Percentiles rank a stretch among this genome's conserved stretches.
These are phyloP conservation scores for Diplosphaera chodatii DNA, from an alignment of 139 green algal species.

Conservation along the genomic window DNA sequence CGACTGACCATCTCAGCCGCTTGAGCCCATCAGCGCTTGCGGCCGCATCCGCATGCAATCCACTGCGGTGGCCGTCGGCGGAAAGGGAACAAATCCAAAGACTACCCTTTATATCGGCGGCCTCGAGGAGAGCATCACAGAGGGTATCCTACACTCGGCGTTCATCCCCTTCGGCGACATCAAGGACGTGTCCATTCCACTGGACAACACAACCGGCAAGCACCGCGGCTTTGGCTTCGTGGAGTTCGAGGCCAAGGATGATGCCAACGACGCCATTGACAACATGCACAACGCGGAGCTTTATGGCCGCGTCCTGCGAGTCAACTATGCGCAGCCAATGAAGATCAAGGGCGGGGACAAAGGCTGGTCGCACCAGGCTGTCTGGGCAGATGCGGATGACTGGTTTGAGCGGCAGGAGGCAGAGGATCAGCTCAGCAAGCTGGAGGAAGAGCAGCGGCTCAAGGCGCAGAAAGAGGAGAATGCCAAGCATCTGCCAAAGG, in stretches of 20 bases:
- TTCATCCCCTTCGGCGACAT: constrained; percentile 98
- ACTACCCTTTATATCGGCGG: constrained; percentile 89
- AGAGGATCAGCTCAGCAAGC: constrained; percentile 50
- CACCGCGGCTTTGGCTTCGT: constrained; percentile 94
- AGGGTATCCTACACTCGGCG: constrained; percentile 79
- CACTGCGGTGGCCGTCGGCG: constrained; percentile 36
- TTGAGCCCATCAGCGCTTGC: too few relatives aligned
- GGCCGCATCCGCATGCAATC: neutral
- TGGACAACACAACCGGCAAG: constrained; percentile 81
- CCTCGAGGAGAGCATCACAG: constrained; percentile 85
- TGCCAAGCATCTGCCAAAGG: constrained; percentile 8
- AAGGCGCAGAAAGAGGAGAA: constrained; percentile 9
- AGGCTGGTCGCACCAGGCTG: constrained; percentile 60
- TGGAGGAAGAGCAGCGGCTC: constrained; percentile 30
- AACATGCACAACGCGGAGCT: constrained; percentile 96
- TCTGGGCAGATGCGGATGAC: constrained; percentile 66
- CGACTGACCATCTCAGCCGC: too few relatives aligned
- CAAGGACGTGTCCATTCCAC: constrained; percentile 90
- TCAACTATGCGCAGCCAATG: constrained; percentile 87
- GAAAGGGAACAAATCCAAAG: constrained; percentile 80
- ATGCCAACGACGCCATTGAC: constrained; percentile 86
- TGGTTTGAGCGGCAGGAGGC: constrained; percentile 52
- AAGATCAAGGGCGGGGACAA: constrained; percentile 92
- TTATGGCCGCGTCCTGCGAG: constrained; percentile 59
- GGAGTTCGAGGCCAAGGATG: constrained; percentile 83